phyloP scores from a whole-genome alignment of 768 basidiomycete genomes.

The Roridomyces roridus region DNA sequence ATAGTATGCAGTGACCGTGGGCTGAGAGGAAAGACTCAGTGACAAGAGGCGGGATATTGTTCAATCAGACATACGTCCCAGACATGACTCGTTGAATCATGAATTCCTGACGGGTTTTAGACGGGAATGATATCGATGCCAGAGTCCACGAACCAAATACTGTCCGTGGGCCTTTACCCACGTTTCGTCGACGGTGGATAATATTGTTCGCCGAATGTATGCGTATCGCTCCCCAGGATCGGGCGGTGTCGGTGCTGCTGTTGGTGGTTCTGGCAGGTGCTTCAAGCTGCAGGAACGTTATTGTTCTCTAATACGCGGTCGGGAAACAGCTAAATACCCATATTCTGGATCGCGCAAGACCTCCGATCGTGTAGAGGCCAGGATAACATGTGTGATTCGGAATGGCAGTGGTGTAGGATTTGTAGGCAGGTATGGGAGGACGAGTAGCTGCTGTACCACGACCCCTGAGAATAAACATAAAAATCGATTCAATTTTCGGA shows the following conservation, averaged over 20 bases:
- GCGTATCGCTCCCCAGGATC: conserved; percentile 9
- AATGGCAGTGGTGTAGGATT: conserved; percentile 29
- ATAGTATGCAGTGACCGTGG: conserved; percentile 20
- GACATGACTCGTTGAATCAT: conserved; percentile 18
- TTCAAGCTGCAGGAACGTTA: neutral
- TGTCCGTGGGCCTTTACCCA: conserved; percentile 13
- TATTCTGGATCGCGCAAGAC: conserved; percentile 18
- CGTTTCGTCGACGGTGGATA: conserved; percentile 13
- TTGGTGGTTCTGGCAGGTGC: conserved; percentile 9
- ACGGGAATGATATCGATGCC: no score
- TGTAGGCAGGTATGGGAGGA: conserved; percentile 31
- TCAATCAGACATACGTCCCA: conserved; percentile 4
- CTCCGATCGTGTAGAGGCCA: conserved; percentile 22
- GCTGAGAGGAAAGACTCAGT: neutral
- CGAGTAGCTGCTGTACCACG: conserved; percentile 32
- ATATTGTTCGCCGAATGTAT: conserved; percentile 13
- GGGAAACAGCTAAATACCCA: conserved; percentile 1
- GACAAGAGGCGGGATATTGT: no score
- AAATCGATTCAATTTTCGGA: neutral
- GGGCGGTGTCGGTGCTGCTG: neutral
- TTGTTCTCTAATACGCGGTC: neutral
- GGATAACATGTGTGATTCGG: conserved; percentile 32
- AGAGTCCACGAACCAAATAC: no score
- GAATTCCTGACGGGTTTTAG: no score
- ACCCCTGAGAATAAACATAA: conserved; percentile 25